Evolutionary conservation across 2,329 filamentous ascomycete genomes (phyloP).

Genomic region (Microdochium paspali): DNA sequence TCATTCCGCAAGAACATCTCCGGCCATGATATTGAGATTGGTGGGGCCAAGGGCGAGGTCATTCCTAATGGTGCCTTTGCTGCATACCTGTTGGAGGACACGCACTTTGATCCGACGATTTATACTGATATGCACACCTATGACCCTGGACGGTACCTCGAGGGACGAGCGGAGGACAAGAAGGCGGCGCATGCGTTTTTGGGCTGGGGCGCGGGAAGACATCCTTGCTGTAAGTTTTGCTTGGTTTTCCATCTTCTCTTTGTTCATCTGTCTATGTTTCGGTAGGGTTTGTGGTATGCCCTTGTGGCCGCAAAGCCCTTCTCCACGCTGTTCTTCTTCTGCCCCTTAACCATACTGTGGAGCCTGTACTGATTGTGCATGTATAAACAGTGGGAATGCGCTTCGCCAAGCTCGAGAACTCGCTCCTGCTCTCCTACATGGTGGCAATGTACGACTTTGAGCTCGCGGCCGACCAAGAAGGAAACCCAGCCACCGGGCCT

Average conservation of each 20-base stretch:
- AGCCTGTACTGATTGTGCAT: neutral
- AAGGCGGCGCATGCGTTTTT: slow-evolving; percentile 12
- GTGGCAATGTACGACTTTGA: slow-evolving; percentile 33
- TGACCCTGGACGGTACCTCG: slow-evolving; percentile 34
- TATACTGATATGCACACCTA: slow-evolving; percentile 30
- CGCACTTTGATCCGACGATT: slow-evolving; percentile 28
- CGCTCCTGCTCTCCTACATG: slow-evolving; percentile 36
- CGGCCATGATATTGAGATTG: slow-evolving; percentile 32
- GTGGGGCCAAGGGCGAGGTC: slow-evolving; percentile 29
- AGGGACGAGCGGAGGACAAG: slow-evolving; percentile 31
- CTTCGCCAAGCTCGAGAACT: slow-evolving; percentile 40
- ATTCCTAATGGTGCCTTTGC: slow-evolving; percentile 38
- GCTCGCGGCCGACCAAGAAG: slow-evolving; percentile 23
- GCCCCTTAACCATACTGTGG: too few species aligned
- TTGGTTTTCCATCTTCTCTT: neutral
- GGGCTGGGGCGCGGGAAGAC: slow-evolving; percentile 14
- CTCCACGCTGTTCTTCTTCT: too few species aligned
- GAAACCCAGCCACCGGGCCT: slow-evolving; percentile 14
- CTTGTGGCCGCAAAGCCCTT: too few species aligned
- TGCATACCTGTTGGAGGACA: slow-evolving; percentile 34
- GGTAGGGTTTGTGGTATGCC: too few species aligned
- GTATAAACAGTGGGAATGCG: slow-evolving; percentile 17
- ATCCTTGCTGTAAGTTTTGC: slow-evolving; percentile 27
- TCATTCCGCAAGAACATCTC: slow-evolving; percentile 42
- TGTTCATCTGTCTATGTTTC: too few species aligned